Evolutionary conservation across 73 alveolate genomes (phyloP).

Genomic region (Tetrahymena borealis): DNA sequence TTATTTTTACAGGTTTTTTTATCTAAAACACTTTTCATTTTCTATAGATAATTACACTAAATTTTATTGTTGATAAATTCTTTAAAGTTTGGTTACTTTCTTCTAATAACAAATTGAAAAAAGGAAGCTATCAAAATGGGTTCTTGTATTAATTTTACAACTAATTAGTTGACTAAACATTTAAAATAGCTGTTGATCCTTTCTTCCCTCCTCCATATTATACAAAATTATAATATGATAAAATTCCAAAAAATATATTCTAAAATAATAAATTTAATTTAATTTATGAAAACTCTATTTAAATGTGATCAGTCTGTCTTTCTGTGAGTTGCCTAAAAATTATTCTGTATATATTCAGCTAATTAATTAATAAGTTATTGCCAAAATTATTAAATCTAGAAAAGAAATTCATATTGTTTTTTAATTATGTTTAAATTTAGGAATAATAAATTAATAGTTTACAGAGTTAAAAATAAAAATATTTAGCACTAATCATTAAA

Average conservation of each 20-base stretch:
- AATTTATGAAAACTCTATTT: too few relatives aligned
- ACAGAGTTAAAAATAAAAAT: too few relatives aligned
- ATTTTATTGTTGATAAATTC: background rate
- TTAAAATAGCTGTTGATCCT: background rate
- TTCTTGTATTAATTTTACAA: background rate
- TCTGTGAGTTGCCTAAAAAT: too few relatives aligned
- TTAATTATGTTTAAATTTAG: too few relatives aligned
- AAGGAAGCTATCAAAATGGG: background rate
- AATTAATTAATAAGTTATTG: too few relatives aligned
- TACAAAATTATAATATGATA: background rate
- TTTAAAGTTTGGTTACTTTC: background rate
- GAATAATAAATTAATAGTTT: too few relatives aligned
- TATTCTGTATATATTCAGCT: too few relatives aligned
- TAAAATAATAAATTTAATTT: background rate
- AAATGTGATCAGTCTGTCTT: too few relatives aligned
- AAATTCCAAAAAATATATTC: background rate
- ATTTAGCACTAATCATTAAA: too few relatives aligned
- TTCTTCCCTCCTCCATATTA: background rate
- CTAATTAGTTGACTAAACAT: background rate
- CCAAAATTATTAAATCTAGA: too few relatives aligned
- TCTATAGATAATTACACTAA: background rate
- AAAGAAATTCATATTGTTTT: too few relatives aligned
- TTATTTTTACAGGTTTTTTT: background rate
- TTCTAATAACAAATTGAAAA: background rate
- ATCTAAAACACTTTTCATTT: background rate